Percentiles rank a stretch among this genome's conserved stretches.
Conservation (phyloP, 345 rosid genomes). For the Sonneratia caseolaris region DNA sequence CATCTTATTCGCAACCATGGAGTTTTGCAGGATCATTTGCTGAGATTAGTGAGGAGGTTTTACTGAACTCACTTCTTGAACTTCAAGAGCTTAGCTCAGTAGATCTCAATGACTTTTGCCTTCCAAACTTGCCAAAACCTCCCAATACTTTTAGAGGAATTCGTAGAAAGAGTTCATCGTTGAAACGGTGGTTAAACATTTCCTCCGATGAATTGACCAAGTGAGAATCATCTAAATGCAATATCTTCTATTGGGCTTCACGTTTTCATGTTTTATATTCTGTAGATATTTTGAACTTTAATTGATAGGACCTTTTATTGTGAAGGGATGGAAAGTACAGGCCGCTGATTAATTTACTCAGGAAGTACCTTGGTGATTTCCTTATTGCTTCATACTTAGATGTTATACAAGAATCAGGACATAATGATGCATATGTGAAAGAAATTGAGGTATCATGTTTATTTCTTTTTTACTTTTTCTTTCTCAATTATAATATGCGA, state of each 20-base stretch:
- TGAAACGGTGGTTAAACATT: conserved; percentile 80
- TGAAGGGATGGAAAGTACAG: conserved; percentile 62
- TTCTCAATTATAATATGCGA: neutral
- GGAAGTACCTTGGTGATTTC: conserved; percentile 85
- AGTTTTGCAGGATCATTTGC: conserved; percentile 44
- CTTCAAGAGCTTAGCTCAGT: conserved; percentile 42
- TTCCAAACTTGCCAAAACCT: conserved; percentile 72
- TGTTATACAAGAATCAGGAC: conserved; percentile 60
- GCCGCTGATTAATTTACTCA: conserved; percentile 48
- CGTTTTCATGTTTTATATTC: neutral
- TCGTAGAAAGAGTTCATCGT: conserved; percentile 45
- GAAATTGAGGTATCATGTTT: conserved; percentile 67
- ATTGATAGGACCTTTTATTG: neutral
- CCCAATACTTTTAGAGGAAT: conserved; percentile 81
- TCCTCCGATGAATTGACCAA: conserved; percentile 74
- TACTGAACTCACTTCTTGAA: conserved; percentile 50
- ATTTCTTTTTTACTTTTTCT: neutral
- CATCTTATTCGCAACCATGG: conserved; percentile 5
- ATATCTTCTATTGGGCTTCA: neutral
- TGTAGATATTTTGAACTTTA: neutral
- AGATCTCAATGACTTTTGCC: conserved; percentile 44
- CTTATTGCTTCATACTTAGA: conserved; percentile 67
- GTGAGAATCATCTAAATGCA: conserved; percentile 29
- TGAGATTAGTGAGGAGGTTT: conserved; percentile 34
- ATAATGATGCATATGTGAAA: conserved; percentile 60